These are phyloP conservation scores for Phlebiopsis flavidoalba DNA, from an alignment of 768 basidiomycete species.

Conservation along the genomic window DNA sequence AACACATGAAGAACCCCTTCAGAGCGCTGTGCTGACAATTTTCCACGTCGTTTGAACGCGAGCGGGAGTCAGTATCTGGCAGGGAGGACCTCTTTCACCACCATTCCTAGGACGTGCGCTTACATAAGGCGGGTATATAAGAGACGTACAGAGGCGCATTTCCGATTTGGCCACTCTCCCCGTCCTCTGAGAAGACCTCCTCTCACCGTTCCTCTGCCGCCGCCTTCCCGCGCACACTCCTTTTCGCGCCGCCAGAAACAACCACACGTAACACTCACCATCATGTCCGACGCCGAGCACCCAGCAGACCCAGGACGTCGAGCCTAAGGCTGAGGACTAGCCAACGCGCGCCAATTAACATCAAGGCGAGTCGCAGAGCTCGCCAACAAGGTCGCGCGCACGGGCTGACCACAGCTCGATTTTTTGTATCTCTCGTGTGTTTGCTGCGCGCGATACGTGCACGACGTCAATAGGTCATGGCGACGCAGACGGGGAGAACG, in stretches of 20 bases:
- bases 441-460: background rate
- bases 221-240: background rate
- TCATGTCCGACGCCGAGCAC: conserved; percentile 54
- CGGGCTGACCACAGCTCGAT: background rate
- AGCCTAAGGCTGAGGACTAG: conserved; percentile 50
- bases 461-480: conserved; percentile 48
- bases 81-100: background rate
- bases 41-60: background rate
- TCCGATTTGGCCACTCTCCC: background rate
- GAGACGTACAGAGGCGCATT: background rate
- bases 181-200: background rate
- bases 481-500: conserved; percentile 73
- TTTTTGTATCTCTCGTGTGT: background rate
- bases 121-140: conserved; percentile 10
- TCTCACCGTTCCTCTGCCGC: background rate
- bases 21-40: background rate
- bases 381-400: background rate
- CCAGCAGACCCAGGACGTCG: conserved; percentile 29
- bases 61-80: background rate
- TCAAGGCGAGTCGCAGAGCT: conserved; percentile 50
- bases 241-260: background rate
- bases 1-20: background rate
- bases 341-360: conserved; percentile 64
- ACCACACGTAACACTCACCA: background rate
- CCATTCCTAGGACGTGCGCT: background rate